phyloP scores from a whole-genome alignment of 2,329 filamentous ascomycete species.

The Chalara sp. region DNA sequence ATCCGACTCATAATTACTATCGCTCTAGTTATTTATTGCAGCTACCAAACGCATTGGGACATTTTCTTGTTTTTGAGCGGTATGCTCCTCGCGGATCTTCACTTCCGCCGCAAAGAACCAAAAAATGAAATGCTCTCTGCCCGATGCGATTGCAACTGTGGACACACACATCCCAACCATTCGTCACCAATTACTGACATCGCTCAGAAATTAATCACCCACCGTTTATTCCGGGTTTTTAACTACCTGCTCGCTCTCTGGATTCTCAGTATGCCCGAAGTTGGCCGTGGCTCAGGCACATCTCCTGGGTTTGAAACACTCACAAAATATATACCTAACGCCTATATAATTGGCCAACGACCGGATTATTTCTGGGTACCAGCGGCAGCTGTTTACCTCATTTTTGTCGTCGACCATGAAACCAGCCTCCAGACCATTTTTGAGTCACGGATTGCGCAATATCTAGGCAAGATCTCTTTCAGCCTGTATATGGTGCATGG shows the following conservation, averaged over 20 bases:
- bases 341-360: background rate
- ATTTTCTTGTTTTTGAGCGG: conserved; percentile 14
- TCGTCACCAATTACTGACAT: too few relatives aligned
- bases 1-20: conserved; percentile 1
- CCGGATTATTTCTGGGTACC: conserved; percentile 9
- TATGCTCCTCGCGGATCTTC: conserved; percentile 6
- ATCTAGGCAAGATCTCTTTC: conserved; percentile 48
- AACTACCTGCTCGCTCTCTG: conserved; percentile 5
- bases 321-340: background rate
- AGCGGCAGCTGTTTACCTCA: conserved; percentile 10
- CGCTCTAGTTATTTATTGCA: conserved; percentile 4
- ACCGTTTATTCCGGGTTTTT: conserved; percentile 2
- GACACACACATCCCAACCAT: background rate
- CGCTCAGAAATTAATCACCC: background rate
- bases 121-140: background rate
- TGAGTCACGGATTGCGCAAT: conserved; percentile 40
- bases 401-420: conserved; percentile 21
- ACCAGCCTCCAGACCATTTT: conserved; percentile 33
- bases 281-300: background rate
- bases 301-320: background rate
- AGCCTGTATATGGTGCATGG: conserved; percentile 48
- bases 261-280: conserved; percentile 7
- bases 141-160: background rate
- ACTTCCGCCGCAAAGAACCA: background rate
- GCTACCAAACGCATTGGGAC: conserved; percentile 8